These are phyloP conservation scores for Neonectria magnoliae DNA, from an alignment of 2,329 filamentous ascomycete genomes.

Conservation along the genomic window DNA sequence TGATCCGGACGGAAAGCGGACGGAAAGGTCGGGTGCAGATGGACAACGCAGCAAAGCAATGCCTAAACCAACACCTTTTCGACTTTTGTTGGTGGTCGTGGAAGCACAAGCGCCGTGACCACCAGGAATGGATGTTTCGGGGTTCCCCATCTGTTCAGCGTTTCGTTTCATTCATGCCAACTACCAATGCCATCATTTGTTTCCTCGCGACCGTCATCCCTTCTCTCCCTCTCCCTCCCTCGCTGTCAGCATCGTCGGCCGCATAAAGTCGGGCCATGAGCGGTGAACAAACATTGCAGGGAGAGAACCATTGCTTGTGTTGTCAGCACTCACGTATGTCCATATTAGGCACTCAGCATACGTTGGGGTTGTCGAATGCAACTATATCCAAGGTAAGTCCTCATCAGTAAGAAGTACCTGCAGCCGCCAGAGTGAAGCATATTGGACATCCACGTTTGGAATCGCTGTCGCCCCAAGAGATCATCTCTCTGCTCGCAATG, in stretches of 20 bases:
- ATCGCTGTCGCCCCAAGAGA: not conserved
- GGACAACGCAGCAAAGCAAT: not conserved
- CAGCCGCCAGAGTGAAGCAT: too few species aligned
- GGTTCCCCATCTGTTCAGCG: not conserved
- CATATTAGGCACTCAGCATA: not conserved
- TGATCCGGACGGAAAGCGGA: slow-evolving; percentile 8
- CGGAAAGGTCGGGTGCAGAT: not conserved
- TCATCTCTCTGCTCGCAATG: not conserved
- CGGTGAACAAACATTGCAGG: slow-evolving; percentile 5
- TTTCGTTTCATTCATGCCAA: not conserved
- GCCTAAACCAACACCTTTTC: not conserved
- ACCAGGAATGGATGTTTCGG: not conserved
- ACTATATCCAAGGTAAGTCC: too few species aligned
- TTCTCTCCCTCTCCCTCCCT: too few species aligned
- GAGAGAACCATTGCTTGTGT: not conserved
- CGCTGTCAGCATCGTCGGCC: slow-evolving; percentile 13
- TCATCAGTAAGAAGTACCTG: too few species aligned
- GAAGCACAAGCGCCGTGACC: not conserved
- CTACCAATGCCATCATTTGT: not conserved
- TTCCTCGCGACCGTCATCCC: too few species aligned
- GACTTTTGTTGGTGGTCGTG: too few species aligned
- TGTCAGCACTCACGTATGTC: not conserved
- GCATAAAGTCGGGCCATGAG: not conserved
- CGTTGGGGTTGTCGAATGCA: not conserved
- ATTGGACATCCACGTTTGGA: too few species aligned